Base-by-base conservation (phyloP, 805 yeast genomes). In the Candida coquimbonensis region DNA sequence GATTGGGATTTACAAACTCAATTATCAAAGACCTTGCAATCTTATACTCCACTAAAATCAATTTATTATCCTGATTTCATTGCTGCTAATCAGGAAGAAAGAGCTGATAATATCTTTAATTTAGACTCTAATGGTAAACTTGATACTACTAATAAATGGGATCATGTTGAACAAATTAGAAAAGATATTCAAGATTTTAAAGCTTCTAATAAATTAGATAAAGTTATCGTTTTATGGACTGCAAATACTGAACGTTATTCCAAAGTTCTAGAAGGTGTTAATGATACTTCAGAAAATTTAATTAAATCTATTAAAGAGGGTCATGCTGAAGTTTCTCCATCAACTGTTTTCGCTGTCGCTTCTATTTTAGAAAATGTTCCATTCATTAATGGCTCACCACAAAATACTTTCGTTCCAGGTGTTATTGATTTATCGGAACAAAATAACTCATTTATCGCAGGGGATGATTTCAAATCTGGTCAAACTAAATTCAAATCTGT, bases 401-500 rank as follows among this genome's bases (percentile, higher is more conserved):
- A 90, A 71, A 90, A 90, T 74, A 91, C 97, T 44, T 90, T 91
- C 70, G 96, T 88, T 46, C 97, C 97, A 21, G 98, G 98, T 54
- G 86, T 84, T 51, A 77, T 91, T 61, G 89, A 88, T 67, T 78
- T 90, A 55, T 95, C 97, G 40, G 96, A 89, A 67, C 62, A 74
- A 57, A 63, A 87, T 65, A 68, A 76, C 53, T 69, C 85, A 32
- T 87, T 83, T 63, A 89, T 90, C 60, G 98, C 96, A 47, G 98
- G 98, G 58, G 98, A 90, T 67, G 98, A 90, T 69, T 90, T 90
- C 77, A 90, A 90, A 75, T 79, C 90, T 57, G 98, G 98, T 49
- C 98, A 90, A 73, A 90, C 98, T 49, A 90, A 90, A 72, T 68
- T 90, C 61, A 90, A 90, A 72, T 88, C 96, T n/a, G 97, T 90